phyloP scores from a whole-genome alignment of 2,329 filamentous ascomycete genomes.

The Aspergillus ustus region DNA sequence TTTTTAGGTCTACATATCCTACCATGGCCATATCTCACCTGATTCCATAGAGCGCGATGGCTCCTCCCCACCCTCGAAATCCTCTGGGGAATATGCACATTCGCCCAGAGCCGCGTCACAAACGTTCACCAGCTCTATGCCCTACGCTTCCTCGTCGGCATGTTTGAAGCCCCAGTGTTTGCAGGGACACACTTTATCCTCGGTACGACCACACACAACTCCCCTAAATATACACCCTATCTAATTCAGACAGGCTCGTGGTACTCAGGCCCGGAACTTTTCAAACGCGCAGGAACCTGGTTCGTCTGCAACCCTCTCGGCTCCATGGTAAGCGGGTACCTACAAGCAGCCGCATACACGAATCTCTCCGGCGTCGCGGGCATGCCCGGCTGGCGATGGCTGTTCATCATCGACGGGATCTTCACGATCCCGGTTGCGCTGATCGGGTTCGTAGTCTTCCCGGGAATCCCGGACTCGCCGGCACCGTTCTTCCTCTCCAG shows the following conservation, averaged over 20 bases:
- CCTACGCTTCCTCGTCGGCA: conserved; percentile 39
- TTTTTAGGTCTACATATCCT: no score
- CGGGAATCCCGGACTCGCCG: conserved; percentile 47
- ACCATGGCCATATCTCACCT: neutral
- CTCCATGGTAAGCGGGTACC: conserved; percentile 62
- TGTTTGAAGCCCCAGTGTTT: conserved; percentile 40
- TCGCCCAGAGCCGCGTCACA: conserved; percentile 37
- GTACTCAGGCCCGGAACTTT: conserved; percentile 52
- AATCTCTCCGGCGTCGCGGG: conserved; percentile 56
- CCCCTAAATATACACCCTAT: neutral
- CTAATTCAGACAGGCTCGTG: conserved; percentile 34
- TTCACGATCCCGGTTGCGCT: conserved; percentile 62
- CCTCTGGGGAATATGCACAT: conserved; percentile 41
- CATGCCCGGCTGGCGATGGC: conserved; percentile 58
- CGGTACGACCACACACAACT: conserved; percentile 20
- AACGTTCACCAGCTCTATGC: conserved; percentile 40
- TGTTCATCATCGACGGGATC: conserved; percentile 63
- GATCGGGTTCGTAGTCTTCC: conserved; percentile 57
- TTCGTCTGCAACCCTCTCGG: conserved; percentile 59
- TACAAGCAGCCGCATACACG: conserved; percentile 60
- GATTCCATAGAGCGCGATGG: conserved; percentile 29
- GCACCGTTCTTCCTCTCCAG: conserved; percentile 46
- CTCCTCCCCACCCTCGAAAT: conserved; percentile 38
- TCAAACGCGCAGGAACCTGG: conserved; percentile 61
- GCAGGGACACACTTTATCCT: conserved; percentile 40